Evolutionary conservation across 345 rosid species (phyloP).

Genomic region (Erysimum cheiranthoides): DNA sequence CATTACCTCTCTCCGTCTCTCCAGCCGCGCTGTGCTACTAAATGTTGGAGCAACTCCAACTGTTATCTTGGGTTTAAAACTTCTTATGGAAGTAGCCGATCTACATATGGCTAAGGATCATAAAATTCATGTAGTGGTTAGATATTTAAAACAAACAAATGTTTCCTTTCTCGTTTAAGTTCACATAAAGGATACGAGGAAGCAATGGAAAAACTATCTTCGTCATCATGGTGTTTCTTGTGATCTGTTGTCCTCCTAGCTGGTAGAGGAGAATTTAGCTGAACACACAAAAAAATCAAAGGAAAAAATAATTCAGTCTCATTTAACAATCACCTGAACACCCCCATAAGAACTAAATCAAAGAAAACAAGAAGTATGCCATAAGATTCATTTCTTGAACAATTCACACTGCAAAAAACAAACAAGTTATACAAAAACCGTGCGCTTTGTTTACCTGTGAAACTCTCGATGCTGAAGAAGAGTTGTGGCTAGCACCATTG

Average conservation of each 20-base stretch:
- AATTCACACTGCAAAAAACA: not conserved
- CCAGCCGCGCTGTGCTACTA: constrained; percentile 68
- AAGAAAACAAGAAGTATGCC: not conserved
- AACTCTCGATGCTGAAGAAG: constrained; percentile 55
- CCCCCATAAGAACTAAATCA: not conserved
- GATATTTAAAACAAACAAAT: constrained; percentile 11
- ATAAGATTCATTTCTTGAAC: not conserved
- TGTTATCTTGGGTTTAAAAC: constrained; percentile 66
- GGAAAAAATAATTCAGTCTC: constrained; percentile 4
- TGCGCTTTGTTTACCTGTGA: constrained; percentile 58
- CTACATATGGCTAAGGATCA: constrained; percentile 75
- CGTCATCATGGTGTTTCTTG: constrained; percentile 75
- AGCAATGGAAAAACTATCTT: constrained; percentile 77
- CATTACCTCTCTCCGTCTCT: constrained; percentile 87
- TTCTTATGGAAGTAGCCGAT: constrained; percentile 71
- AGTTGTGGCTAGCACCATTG: constrained; percentile 46
- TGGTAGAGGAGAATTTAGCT: constrained; percentile 63
- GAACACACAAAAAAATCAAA: constrained; percentile 30
- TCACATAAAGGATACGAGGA: constrained; percentile 87
- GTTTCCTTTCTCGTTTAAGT: not conserved
- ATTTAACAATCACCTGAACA: constrained; percentile 6
- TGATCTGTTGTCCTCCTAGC: constrained; percentile 56
- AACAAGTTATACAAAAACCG: not conserved
- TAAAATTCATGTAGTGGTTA: not conserved
- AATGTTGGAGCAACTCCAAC: constrained; percentile 89